Evolutionary conservation across 2,329 filamentous ascomycete species (phyloP).

Genomic region (Talaromyces sp.): DNA sequence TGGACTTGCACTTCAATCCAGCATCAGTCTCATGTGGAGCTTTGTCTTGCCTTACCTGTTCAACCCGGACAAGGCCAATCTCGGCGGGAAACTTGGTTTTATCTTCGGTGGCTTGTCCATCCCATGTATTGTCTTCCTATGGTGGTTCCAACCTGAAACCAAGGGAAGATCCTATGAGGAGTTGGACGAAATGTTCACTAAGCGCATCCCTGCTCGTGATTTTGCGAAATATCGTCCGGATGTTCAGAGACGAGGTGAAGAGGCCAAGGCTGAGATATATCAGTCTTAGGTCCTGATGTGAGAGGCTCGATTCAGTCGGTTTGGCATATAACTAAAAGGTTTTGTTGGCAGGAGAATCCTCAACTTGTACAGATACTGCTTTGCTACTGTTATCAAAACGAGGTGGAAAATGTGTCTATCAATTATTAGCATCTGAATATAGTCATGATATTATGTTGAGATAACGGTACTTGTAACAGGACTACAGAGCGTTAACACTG

Average conservation of each 20-base stretch:
- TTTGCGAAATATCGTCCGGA: not conserved
- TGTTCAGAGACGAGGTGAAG: not conserved
- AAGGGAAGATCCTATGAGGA: conserved; percentile 2
- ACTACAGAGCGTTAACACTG: not conserved
- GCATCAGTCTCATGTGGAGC: conserved; percentile 32
- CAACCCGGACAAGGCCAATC: conserved; percentile 37
- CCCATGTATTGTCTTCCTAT: conserved; percentile 32
- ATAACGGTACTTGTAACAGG: too few species aligned
- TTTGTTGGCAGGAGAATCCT: too few species aligned
- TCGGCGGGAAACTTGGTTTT: conserved; percentile 43
- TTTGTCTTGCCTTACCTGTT: conserved; percentile 40
- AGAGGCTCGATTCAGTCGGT: not conserved
- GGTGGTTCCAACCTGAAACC: conserved; percentile 25
- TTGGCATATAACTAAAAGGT: too few species aligned
- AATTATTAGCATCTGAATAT: not conserved
- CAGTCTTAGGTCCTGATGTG: not conserved
- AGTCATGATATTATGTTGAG: not conserved
- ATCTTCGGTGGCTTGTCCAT: conserved; percentile 38
- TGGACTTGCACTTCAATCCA: conserved; percentile 35
- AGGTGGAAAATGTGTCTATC: not conserved
- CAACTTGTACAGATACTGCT: not conserved
- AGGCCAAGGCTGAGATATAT: conserved; percentile 14
- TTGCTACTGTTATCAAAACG: not conserved
- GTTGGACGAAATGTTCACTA: conserved; percentile 8
- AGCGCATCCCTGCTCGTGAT: not conserved